These are phyloP conservation scores for Paramecium caudatum DNA, from an alignment of 73 alveolate species.

Conservation along the genomic window DNA sequence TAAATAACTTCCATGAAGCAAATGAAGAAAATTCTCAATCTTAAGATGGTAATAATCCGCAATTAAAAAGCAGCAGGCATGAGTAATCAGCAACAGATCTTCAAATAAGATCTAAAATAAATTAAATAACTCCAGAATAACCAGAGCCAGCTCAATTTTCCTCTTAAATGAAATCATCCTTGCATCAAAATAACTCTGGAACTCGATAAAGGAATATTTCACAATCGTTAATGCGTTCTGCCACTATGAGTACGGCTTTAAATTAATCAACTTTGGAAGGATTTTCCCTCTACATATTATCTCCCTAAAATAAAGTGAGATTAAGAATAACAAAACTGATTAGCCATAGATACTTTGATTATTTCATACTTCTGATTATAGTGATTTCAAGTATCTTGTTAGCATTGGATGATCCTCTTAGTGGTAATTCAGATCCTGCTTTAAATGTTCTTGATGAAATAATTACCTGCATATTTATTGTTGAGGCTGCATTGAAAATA, in stretches of 20 bases:
- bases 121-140: neutral
- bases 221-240: neutral
- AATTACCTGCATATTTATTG: neutral
- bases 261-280: conserved; percentile 36
- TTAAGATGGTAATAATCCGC: neutral
- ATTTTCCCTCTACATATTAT: neutral
- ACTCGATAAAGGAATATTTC: conserved; percentile 14
- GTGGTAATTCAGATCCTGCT: neutral
- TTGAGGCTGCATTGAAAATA: conserved; percentile 44
- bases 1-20: conserved; percentile 72
- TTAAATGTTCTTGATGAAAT: conserved; percentile 45
- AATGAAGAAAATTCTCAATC: neutral
- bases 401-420: conserved; percentile 80
- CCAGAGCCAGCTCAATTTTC: neutral
- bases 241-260: neutral
- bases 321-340: neutral
- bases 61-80: conserved; percentile 23
- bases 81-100: conserved; percentile 18
- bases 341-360: conserved; percentile 63
- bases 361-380: conserved; percentile 15
- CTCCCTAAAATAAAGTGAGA: conserved; percentile 14
- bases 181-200: conserved; percentile 29
- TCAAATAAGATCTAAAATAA: neutral
- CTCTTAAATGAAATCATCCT: neutral
- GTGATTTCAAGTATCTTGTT: conserved; percentile 64